Percentiles rank a stretch among this genome's conserved stretches.
phyloP scores from a whole-genome alignment of 164 flowering plant genomes.

The Platanus orientalis region DNA sequence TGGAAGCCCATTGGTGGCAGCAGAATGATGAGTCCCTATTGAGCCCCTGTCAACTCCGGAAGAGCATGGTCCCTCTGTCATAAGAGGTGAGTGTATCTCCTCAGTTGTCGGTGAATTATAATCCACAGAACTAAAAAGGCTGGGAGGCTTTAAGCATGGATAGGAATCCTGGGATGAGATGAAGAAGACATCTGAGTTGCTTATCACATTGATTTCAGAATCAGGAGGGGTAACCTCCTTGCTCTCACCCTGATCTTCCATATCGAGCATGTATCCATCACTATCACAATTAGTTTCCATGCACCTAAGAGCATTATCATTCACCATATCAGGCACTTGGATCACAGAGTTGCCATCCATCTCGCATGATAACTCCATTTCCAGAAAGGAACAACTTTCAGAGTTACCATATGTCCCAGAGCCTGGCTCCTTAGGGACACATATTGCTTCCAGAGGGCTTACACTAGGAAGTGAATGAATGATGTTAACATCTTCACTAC shows the following conservation, averaged over 20 bases:
- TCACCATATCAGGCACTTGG: constrained; percentile 11
- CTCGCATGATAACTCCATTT: constrained; percentile 12
- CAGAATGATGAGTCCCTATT: constrained; percentile 12
- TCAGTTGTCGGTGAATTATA: constrained; percentile 15
- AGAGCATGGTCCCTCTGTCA: constrained; percentile 4
- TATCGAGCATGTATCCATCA: constrained; percentile 8
- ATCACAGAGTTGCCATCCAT: constrained; percentile 3
- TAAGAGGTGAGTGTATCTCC: constrained; percentile 1
- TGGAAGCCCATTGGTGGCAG: constrained; percentile 13
- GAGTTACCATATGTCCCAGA: constrained; percentile 8
- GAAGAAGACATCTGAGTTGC: background rate
- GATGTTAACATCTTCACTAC: background rate
- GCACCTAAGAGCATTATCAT: constrained; percentile 5
- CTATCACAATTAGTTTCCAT: constrained; percentile 1
- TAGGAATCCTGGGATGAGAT: constrained; percentile 4
- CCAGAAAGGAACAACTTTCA: constrained; percentile 6
- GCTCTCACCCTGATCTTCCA: constrained; percentile 1
- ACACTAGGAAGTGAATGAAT: background rate
- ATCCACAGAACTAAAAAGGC: constrained; percentile 12
- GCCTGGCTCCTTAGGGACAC: constrained; percentile 4
- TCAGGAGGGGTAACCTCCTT: constrained; percentile 4
- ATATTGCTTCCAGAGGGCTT: constrained; percentile 10
- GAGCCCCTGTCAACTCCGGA: constrained; percentile 12
- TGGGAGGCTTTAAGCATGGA: background rate
- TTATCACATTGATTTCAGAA: background rate